Evolutionary conservation across 805 yeast genomes (phyloP).

Genomic region (Tetrapisispora namnaoensis): DNA sequence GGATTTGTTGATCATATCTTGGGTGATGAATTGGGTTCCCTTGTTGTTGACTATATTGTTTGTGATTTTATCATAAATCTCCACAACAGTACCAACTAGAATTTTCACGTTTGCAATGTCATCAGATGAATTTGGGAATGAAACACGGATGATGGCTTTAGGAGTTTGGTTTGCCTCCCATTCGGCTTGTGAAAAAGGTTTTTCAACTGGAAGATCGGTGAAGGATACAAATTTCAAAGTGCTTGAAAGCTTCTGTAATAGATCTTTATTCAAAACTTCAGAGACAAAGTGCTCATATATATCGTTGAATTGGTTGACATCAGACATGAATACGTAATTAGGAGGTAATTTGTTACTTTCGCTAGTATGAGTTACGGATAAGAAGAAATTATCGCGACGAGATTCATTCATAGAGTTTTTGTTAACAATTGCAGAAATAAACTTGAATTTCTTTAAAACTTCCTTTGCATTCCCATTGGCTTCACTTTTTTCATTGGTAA

Average conservation of each 20-base stretch:
- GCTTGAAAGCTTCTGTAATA: slow-evolving; percentile 34
- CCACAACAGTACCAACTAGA: slow-evolving; percentile 47
- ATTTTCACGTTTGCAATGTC: slow-evolving; percentile 42
- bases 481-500: slow-evolving; percentile 18
- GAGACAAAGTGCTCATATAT: slow-evolving; percentile 39
- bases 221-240: slow-evolving; percentile 60
- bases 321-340: slow-evolving; percentile 81
- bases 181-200: slow-evolving; percentile 53
- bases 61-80: slow-evolving; percentile 49
- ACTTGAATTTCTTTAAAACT: slow-evolving; percentile 44
- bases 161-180: slow-evolving; percentile 41
- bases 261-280: slow-evolving; percentile 28
- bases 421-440: slow-evolving; percentile 75
- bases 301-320: slow-evolving; percentile 71
- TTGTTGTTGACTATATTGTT: slow-evolving; percentile 29
- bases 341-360: slow-evolving; percentile 63
- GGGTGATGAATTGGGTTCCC: slow-evolving; percentile 46
- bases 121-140: slow-evolving; percentile 38
- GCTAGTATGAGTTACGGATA: slow-evolving; percentile 74
- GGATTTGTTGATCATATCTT: slow-evolving; percentile 69
- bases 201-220: slow-evolving; percentile 74
- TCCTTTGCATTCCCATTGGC: slow-evolving; percentile 26
- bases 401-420: slow-evolving; percentile 70
- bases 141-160: slow-evolving; percentile 45
- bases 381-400: slow-evolving; percentile 69